A percentile compares a stretch with the other conserved stretches of the same genome.
These are phyloP conservation scores for Omphalotus olearius DNA, from an alignment of 1,284 basidiomycete species.

Conservation along the genomic window DNA sequence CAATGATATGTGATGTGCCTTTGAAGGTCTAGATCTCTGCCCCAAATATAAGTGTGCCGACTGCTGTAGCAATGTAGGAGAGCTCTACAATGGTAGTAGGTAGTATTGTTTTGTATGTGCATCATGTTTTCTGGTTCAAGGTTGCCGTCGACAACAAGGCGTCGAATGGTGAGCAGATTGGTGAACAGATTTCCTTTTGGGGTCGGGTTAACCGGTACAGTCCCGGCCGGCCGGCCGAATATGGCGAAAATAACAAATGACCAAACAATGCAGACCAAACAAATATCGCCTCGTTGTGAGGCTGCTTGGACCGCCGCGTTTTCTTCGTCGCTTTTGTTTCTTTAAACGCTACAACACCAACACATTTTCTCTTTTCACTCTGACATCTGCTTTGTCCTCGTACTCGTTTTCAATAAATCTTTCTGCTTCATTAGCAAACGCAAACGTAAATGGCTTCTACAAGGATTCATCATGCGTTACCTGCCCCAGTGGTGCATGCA, in stretches of 20 bases:
- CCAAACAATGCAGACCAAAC: constrained; percentile 1
- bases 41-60: no score
- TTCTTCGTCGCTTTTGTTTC: constrained; percentile 6
- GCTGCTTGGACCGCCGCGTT: neutral
- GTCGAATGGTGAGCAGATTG: neutral
- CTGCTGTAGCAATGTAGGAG: no score
- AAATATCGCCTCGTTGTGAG: constrained; percentile 6
- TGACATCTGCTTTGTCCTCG: neutral
- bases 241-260: neutral
- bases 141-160: no score
- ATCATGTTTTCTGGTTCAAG: no score
- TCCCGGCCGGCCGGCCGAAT: no score
- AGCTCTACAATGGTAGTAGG: no score
- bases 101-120: no score
- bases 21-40: no score
- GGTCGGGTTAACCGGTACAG: neutral
- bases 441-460: constrained; percentile 36
- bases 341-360: neutral
- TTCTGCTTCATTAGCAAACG: neutral
- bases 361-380: neutral
- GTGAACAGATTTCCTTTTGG: neutral
- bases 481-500: constrained; percentile 67
- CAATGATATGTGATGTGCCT: no score
- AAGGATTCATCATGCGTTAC: constrained; percentile 54
- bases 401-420: neutral